Percentiles rank a stretch among this genome's conserved stretches.
Conservation (phyloP, 148 eudicot genomes). For the Chenopodium album region DNA sequence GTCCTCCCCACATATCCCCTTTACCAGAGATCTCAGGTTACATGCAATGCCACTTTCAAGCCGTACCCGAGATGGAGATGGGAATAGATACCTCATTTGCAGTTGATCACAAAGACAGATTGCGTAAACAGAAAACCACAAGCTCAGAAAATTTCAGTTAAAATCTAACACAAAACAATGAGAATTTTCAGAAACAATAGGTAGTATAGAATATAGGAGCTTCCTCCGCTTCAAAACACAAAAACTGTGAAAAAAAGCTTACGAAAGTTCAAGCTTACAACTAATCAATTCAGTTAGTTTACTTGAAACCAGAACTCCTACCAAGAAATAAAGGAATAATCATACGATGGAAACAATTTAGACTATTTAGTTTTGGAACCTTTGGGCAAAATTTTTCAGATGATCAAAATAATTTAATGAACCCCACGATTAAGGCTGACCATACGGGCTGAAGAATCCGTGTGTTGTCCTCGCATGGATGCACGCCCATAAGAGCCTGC, state of each 20-base stretch:
- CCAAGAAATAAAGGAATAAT: not conserved
- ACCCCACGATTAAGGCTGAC: slow-evolving; percentile 62
- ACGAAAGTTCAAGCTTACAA: not conserved
- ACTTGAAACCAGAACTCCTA: not conserved
- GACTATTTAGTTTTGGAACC: not conserved
- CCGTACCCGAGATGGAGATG: too few species aligned
- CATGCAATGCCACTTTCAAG: too few species aligned
- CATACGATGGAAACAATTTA: not conserved
- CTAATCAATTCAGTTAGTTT: not conserved
- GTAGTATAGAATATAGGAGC: not conserved
- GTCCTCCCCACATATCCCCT: too few species aligned
- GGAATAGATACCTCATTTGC: too few species aligned
- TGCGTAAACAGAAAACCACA: not conserved
- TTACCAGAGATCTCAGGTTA: too few species aligned
- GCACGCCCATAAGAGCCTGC: slow-evolving; percentile 40
- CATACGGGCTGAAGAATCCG: slow-evolving; percentile 65
- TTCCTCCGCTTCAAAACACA: not conserved
- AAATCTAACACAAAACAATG: not conserved
- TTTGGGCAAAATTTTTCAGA: slow-evolving; percentile 12
- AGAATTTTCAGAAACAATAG: too few species aligned
- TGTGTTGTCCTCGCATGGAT: slow-evolving; percentile 48
- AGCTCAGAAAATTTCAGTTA: not conserved
- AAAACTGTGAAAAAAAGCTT: not conserved
- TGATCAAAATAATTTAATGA: slow-evolving; percentile 22
- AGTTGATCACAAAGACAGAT: too few species aligned